Evolutionary conservation across 1,284 basidiomycete genomes (phyloP), one percentile per base, ranked within the genome.

Genomic region (Ganoderma sinense): DNA sequence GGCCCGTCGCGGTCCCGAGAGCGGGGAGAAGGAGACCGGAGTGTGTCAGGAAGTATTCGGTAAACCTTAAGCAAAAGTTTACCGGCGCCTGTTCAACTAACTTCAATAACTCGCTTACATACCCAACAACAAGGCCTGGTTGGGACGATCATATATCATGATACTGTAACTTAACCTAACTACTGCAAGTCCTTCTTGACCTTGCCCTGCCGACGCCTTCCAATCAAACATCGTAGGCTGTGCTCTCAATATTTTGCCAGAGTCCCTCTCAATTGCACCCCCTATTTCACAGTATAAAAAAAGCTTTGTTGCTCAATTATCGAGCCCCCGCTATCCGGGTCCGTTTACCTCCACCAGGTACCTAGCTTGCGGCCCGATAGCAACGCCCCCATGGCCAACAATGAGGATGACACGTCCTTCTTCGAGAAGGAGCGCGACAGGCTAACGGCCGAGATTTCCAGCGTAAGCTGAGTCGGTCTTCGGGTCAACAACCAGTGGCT

Each of bases 391-490:
- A 56, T 33, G 53, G 23, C 29, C 6, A 56, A 31, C 55, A 78
- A 78, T 70, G 88, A 91, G 36, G 89, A 89, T 59, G 89, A 90
- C 43, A 77, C 79, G 6, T 80, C 88, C 0, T 95, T 93, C 81
- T 96, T 95, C 71, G 91, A 94, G 55, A 86, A 86, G 71, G 94
- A 96, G 78, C 88, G 94, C 69, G 91, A 94, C 71, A 85, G 87
- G 55, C 84, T 96, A 45, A 83, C 91, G 5, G 83, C 85, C 61
- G 93, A 95, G 69, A 94, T 95, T 70, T 89, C 90, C 40, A 83
- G 87, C 55, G 94, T 94, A 76, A 78, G 88, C 79, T 45, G 60
- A 20, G 53, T 40, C 23, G 40, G 65, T 41, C n/a, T 10, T 26
- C 14, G 33, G 7, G 23, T 20, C 11, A 14, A 20, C 11, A n/a